Evolutionary conservation across 139 green algal genomes (phyloP).

Genomic region (Desmodesmus armatus): DNA sequence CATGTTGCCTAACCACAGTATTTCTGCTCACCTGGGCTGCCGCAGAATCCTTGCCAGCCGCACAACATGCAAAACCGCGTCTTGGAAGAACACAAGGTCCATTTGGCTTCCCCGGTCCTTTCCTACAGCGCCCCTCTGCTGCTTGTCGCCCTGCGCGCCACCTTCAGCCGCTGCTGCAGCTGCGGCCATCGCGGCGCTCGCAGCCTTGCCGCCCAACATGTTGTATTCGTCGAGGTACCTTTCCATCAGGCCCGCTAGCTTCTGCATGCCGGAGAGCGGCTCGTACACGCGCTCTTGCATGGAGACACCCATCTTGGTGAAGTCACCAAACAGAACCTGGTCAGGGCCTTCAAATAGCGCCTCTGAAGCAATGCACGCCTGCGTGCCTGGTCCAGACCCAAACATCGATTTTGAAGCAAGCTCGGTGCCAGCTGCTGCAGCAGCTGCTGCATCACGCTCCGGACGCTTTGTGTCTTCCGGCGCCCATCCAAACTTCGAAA

Average conservation of each 20-base stretch:
- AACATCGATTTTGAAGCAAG: background rate
- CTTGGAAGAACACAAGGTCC: conserved; percentile 85
- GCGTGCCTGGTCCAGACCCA: background rate
- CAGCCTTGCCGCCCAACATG: background rate
- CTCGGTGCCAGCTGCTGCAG: background rate
- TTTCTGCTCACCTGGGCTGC: conserved; percentile 63
- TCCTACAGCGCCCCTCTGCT: background rate
- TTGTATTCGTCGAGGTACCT: conserved; percentile 87
- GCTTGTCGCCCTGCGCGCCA: background rate
- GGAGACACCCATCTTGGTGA: conserved; percentile 60
- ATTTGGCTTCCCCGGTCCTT: conserved; percentile 35
- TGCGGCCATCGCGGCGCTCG: conserved; percentile 1
- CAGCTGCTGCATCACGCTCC: background rate
- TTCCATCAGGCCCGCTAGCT: conserved; percentile 63
- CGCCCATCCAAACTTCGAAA: conserved; percentile 43
- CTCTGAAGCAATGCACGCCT: background rate
- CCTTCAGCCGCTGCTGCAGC: conserved; percentile 21
- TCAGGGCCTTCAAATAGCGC: conserved; percentile 11
- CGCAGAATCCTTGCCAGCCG: conserved; percentile 76
- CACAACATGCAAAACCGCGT: conserved; percentile 83
- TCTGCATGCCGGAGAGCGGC: conserved; percentile 61
- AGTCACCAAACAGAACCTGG: conserved; percentile 61
- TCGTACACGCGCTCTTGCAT: conserved; percentile 74
- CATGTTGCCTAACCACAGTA: background rate
- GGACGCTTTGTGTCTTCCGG: background rate